A percentile compares a stretch with the other conserved stretches of the same genome.
Evolutionary conservation across 495 filamentous ascomycete genomes (phyloP).

Genomic region (Aspergillus panamensis): DNA sequence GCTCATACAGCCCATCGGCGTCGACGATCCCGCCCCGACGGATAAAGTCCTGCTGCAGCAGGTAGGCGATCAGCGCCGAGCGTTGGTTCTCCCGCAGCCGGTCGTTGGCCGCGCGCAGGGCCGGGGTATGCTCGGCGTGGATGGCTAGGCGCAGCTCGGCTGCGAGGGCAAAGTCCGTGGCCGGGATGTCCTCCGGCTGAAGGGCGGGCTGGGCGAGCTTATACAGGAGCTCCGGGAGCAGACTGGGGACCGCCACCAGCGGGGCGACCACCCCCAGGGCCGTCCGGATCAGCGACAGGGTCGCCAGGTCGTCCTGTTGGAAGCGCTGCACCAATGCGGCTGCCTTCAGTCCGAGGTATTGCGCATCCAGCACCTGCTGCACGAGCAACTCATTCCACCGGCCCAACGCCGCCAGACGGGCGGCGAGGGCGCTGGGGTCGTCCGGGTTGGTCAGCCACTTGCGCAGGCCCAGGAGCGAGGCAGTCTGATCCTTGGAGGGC

Average conservation of each 20-base stretch:
- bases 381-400: not conserved
- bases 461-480: not conserved
- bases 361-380: not conserved
- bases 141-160: not conserved
- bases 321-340: not conserved
- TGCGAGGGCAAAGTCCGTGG: not conserved
- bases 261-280: not conserved
- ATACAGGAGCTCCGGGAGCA: not conserved
- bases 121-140: not conserved
- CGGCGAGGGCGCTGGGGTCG: not conserved
- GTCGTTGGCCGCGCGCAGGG: not conserved
- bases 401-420: not conserved
- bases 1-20: not conserved
- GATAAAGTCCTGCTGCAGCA: not conserved
- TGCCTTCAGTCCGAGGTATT: not conserved
- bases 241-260: not conserved
- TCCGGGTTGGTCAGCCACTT: not conserved
- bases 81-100: not conserved
- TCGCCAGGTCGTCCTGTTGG: not conserved
- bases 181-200: not conserved
- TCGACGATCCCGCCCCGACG: not conserved
- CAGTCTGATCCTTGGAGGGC: not conserved
- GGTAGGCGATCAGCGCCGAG: not conserved
- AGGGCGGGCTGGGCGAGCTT: not conserved
- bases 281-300: not conserved